Evolutionary conservation across 805 yeast species (phyloP).

Genomic region (Hanseniaspora pseudoguilliermondii): DNA sequence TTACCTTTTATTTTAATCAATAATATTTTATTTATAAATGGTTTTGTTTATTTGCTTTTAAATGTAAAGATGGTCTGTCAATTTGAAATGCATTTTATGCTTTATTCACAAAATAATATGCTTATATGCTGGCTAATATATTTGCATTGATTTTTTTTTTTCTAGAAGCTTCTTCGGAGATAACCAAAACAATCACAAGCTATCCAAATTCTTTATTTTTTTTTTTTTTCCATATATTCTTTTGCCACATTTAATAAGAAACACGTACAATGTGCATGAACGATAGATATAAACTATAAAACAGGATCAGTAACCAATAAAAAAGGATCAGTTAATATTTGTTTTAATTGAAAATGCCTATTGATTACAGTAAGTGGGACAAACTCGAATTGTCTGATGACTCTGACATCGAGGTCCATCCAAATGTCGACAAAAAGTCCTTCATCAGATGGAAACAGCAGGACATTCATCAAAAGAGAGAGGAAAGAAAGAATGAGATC

Average conservation of each 20-base stretch:
- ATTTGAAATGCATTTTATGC: neutral
- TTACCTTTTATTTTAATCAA: neutral
- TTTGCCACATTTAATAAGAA: neutral
- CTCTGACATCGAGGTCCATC: constrained; percentile 94
- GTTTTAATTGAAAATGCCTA: constrained; percentile 41
- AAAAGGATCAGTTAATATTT: no score
- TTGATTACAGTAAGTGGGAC: constrained; percentile 97
- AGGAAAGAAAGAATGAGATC: constrained; percentile 66
- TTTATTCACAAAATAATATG: neutral
- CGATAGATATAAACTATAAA: no score
- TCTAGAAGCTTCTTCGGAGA: neutral
- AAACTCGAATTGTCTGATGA: constrained; percentile 91
- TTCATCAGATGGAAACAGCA: constrained; percentile 94
- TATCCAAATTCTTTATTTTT: neutral
- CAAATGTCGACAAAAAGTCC: constrained; percentile 88
- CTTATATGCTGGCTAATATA: no score
- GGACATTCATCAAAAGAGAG: constrained; percentile 87
- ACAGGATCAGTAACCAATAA: neutral
- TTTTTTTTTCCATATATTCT: neutral
- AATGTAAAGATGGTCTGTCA: neutral
- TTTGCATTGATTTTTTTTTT: neutral
- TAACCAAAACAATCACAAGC: neutral
- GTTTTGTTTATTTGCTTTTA: no score
- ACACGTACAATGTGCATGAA: no score
- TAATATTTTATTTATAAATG: no score